phyloP scores from a whole-genome alignment of 140 eudicot species.

The Cichorium intybus region DNA sequence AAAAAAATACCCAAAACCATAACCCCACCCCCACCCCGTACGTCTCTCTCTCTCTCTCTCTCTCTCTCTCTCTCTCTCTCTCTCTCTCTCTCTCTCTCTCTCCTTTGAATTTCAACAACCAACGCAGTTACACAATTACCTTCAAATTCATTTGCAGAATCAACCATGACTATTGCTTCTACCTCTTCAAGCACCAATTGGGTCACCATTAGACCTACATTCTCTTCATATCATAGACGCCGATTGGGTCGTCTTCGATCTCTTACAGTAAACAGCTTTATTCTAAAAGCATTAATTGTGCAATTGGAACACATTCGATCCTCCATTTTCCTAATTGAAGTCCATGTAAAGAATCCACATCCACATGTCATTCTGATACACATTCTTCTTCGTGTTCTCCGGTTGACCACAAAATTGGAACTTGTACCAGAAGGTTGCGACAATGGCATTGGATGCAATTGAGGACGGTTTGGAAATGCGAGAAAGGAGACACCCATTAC shows the following conservation, averaged over 20 bases:
- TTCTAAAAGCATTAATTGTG: not conserved
- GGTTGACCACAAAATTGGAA: not conserved
- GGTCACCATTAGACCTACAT: not conserved
- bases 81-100: too few species aligned
- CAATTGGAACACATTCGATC: slow-evolving; percentile 6
- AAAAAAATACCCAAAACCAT: too few species aligned
- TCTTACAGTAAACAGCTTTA: not conserved
- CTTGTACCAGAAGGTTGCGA: slow-evolving; percentile 18
- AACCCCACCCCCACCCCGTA: too few species aligned
- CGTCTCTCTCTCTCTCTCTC: too few species aligned
- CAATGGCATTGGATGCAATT: slow-evolving; percentile 20
- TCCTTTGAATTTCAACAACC: not conserved
- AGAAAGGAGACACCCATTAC: slow-evolving; percentile 6
- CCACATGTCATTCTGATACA: not conserved
- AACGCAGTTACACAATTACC: not conserved
- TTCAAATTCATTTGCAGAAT: not conserved
- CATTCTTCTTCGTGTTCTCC: not conserved
- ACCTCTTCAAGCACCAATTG: not conserved
- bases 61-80: not conserved
- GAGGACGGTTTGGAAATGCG: not conserved
- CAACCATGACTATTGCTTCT: not conserved
- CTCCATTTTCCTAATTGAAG: not conserved
- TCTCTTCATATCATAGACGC: slow-evolving; percentile 10
- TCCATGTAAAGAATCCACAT: not conserved
- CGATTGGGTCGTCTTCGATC: slow-evolving; percentile 13